Evolutionary conservation across 1,139 yeast species (phyloP).

Genomic region (Keqinozyma sinolaborantium): DNA sequence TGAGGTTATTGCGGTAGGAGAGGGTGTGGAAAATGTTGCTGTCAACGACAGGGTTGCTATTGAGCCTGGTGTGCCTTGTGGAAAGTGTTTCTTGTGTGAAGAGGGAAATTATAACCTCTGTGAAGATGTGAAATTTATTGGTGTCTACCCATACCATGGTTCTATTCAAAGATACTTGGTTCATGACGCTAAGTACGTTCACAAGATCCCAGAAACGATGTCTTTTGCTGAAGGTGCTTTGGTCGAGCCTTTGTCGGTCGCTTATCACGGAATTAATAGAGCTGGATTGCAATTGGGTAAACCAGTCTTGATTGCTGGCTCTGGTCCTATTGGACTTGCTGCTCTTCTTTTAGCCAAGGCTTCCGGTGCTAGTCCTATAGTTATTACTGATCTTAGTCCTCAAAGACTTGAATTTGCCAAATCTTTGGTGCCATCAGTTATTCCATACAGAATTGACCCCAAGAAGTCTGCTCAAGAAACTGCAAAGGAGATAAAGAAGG

Average conservation of each 20-base stretch:
- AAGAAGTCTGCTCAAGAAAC: slow-evolving; percentile 25
- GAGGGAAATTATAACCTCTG: slow-evolving; percentile 73
- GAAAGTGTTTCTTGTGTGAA: slow-evolving; percentile 68
- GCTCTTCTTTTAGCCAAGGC: slow-evolving; percentile 73
- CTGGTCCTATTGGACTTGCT: slow-evolving; percentile 86
- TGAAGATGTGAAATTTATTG: slow-evolving; percentile 28
- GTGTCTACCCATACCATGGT: slow-evolving; percentile 65
- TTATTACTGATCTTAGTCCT: slow-evolving; percentile 59
- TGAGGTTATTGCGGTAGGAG: slow-evolving; percentile 59
- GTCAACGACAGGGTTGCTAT: slow-evolving; percentile 79
- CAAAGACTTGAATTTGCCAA: slow-evolving; percentile 54
- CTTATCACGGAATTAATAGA: slow-evolving; percentile 70
- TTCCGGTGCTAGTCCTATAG: slow-evolving; percentile 71
- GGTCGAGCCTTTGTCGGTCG: slow-evolving; percentile 81
- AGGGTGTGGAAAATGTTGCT: slow-evolving; percentile 51
- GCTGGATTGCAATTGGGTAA: slow-evolving; percentile 66
- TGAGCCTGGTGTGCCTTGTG: slow-evolving; percentile 66
- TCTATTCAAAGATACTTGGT: slow-evolving; percentile 77
- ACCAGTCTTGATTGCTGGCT: slow-evolving; percentile 73
- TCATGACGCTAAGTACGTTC: slow-evolving; percentile 1
- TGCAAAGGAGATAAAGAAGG: slow-evolving; percentile 25
- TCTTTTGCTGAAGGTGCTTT: slow-evolving; percentile 80
- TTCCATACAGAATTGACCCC: slow-evolving; percentile 37
- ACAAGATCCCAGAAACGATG: slow-evolving; percentile 66
- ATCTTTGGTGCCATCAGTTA: slow-evolving; percentile 51